Conservation (phyloP, 345 rosid genomes). For the Moringa oleifera region DNA sequence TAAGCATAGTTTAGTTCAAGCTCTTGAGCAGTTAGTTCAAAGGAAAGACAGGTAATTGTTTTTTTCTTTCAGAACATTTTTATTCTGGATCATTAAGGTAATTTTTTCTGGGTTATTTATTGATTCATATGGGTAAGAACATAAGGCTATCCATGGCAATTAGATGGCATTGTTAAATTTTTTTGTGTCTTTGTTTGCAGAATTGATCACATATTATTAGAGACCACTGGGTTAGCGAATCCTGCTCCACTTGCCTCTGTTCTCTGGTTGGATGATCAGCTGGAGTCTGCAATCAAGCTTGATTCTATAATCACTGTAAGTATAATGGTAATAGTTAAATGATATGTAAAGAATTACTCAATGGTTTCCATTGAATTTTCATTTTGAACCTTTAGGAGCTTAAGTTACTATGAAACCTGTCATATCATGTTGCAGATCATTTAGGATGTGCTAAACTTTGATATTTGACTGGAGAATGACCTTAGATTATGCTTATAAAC, state of each 20-base stretch:
- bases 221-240: conserved; percentile 98
- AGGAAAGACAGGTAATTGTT: conserved; percentile 60
- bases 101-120: too few relatives aligned
- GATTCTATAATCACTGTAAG: conserved; percentile 90
- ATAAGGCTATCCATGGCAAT: background rate
- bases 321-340: background rate
- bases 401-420: background rate
- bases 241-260: conserved; percentile 93
- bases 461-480: too few relatives aligned
- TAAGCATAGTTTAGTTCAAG: conserved; percentile 90
- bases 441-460: too few relatives aligned
- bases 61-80: background rate
- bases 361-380: background rate
- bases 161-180: too few relatives aligned
- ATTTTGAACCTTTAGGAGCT: background rate
- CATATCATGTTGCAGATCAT: background rate
- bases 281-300: conserved; percentile 83
- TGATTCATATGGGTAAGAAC: background rate
- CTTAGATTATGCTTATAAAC: too few relatives aligned
- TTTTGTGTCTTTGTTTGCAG: conserved; percentile 27
- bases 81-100: too few relatives aligned
- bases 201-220: conserved; percentile 89
- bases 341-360: background rate
- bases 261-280: conserved; percentile 95
- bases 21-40: conserved; percentile 86